These are phyloP conservation scores for Xylariaceae sp. DNA, from an alignment of 2,329 filamentous ascomycete genomes.

Conservation along the genomic window DNA sequence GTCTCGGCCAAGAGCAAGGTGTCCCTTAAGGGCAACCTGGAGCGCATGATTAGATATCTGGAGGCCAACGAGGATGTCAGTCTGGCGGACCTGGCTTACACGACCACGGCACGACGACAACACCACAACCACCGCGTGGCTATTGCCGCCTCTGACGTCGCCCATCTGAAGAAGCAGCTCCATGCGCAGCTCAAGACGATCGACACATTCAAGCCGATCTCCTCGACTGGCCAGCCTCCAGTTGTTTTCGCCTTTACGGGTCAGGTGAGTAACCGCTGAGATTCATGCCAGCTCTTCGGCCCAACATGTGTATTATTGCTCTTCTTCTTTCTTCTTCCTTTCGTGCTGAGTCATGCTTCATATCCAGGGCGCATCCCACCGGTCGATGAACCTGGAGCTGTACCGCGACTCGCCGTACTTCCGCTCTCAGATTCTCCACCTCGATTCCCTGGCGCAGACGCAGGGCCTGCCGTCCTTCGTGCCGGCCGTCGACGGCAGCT, in stretches of 20 bases:
- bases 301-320: too few relatives aligned
- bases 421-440: not conserved
- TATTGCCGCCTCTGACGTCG: constrained; percentile 1
- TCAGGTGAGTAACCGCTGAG: too few relatives aligned
- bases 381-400: constrained; percentile 1
- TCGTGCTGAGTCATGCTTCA: too few relatives aligned
- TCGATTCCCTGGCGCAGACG: too few relatives aligned
- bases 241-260: constrained; percentile 22
- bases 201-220: constrained; percentile 4
- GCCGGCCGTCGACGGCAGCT: not conserved
- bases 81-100: constrained; percentile 52
- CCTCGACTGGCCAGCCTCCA: constrained; percentile 20
- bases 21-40: constrained; percentile 49
- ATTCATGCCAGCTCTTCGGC: too few relatives aligned
- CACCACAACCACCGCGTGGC: constrained; percentile 45
- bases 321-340: too few relatives aligned
- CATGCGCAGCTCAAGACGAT: constrained; percentile 22
- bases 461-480: too few relatives aligned
- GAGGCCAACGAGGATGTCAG: constrained; percentile 35
- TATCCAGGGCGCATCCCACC: constrained; percentile 9
- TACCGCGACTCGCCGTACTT: constrained; percentile 2
- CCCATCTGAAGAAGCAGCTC: constrained; percentile 15
- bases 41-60: constrained; percentile 42
- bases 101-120: constrained; percentile 54
- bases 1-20: constrained; percentile 42